A percentile compares a stretch with the other conserved stretches of the same genome.
These are phyloP conservation scores for Phanerodontia chrysosporium DNA, from an alignment of 768 basidiomycete species.

Conservation along the genomic window DNA sequence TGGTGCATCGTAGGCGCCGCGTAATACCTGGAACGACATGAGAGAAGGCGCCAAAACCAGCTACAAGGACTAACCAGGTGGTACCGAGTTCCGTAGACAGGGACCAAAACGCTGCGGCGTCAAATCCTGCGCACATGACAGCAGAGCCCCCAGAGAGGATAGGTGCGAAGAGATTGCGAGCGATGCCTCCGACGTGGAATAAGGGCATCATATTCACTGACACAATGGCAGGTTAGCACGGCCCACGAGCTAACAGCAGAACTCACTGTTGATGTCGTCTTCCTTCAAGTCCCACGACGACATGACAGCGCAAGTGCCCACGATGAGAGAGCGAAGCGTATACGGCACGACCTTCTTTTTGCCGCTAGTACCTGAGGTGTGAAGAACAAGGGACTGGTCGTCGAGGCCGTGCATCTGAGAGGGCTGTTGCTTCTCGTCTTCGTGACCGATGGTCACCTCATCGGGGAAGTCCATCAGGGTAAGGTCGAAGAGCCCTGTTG, in stretches of 20 bases:
- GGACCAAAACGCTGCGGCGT: constrained; percentile 41
- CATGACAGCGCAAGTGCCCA: constrained; percentile 41
- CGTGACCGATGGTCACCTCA: background rate
- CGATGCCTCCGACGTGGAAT: constrained; percentile 56
- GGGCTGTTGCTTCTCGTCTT: constrained; percentile 20
- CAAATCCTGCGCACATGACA: constrained; percentile 53
- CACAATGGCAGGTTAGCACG: constrained; percentile 14
- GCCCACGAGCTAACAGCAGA: constrained; percentile 31
- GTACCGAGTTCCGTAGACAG: constrained; percentile 33
- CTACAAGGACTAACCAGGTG: constrained; percentile 43
- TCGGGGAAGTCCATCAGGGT: constrained; percentile 22
- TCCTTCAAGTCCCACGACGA: constrained; percentile 38
- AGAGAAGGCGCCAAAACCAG: background rate
- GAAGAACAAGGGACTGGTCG: constrained; percentile 51
- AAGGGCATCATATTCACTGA: constrained; percentile 38
- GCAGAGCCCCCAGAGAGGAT: constrained; percentile 50
- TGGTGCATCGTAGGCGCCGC: constrained; percentile 48
- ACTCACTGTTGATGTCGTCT: constrained; percentile 44
- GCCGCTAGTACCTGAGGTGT: constrained; percentile 58
- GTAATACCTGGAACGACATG: constrained; percentile 36
- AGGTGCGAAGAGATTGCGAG: constrained; percentile 55
- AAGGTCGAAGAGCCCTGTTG: constrained; percentile 15
- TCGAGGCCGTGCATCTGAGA: constrained; percentile 30
- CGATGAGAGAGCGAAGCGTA: constrained; percentile 36
- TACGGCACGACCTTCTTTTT: constrained; percentile 47